Conservation (phyloP, 108 stramenopile genomes). For the Cyclostephanos invisitatus region DNA sequence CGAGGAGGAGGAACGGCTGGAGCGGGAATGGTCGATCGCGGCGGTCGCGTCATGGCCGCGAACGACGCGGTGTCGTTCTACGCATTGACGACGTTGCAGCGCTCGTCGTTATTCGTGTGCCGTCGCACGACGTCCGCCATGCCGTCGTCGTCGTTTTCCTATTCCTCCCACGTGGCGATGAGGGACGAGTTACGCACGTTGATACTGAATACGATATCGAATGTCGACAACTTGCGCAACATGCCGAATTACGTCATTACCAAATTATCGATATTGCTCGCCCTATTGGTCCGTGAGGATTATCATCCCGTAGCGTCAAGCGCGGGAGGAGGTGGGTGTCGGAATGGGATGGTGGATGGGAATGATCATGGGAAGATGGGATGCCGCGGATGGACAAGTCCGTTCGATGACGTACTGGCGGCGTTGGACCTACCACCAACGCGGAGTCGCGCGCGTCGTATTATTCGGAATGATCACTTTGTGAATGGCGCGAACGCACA, state of each 20-base stretch:
- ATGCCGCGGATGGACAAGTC: conserved; percentile 55
- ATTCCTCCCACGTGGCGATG: neutral
- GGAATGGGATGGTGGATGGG: no score
- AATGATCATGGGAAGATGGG: no score
- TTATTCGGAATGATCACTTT: no score
- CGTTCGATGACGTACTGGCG: conserved; percentile 53
- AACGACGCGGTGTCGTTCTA: conserved; percentile 44
- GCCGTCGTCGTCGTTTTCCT: neutral
- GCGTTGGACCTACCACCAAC: conserved; percentile 14
- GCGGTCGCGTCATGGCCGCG: neutral
- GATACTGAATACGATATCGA: conserved; percentile 21
- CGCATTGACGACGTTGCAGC: conserved; percentile 51
- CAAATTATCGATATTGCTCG: conserved; percentile 63
- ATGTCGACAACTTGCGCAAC: conserved; percentile 4
- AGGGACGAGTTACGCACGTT: conserved; percentile 31
- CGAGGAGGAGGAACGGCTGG: neutral
- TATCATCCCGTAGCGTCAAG: conserved; percentile 28
- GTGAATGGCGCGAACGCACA: no score
- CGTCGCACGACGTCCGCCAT: conserved; percentile 6
- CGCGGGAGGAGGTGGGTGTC: no score
- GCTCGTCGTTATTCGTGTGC: conserved; percentile 1
- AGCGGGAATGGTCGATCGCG: neutral
- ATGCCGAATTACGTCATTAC: conserved; percentile 53
- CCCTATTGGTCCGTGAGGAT: conserved; percentile 51
- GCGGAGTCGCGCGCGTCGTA: neutral